A percentile compares a stretch with the other conserved stretches of the same genome.
phyloP scores from a whole-genome alignment of 2,329 filamentous ascomycete species.

The Phialophora verrucosa region DNA sequence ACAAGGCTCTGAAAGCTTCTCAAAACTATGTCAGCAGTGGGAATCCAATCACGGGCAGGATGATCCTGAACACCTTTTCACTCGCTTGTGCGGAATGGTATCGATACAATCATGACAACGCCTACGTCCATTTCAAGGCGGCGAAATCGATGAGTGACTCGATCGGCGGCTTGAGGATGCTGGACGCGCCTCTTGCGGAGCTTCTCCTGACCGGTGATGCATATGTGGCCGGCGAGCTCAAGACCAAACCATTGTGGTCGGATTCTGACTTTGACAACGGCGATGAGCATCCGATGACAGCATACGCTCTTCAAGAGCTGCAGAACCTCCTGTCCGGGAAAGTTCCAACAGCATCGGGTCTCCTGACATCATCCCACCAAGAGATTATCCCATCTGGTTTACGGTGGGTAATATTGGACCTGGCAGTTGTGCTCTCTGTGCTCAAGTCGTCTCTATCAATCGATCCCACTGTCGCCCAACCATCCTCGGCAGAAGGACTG shows the following conservation, averaged over 20 bases:
- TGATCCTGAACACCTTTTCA: constrained; percentile 32
- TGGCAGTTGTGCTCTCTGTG: constrained; percentile 20
- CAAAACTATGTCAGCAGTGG: constrained; percentile 23
- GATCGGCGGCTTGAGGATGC: constrained; percentile 25
- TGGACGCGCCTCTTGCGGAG: constrained; percentile 29
- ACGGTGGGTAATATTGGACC: constrained; percentile 28
- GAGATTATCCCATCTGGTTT: constrained; percentile 23
- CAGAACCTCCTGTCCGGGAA: constrained; percentile 22
- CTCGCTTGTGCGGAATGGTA: constrained; percentile 32
- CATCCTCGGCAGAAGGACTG: constrained; percentile 12
- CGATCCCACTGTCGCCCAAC: neutral
- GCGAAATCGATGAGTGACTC: constrained; percentile 28
- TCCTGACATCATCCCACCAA: constrained; percentile 22
- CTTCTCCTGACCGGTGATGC: constrained; percentile 32
- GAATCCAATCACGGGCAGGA: constrained; percentile 22
- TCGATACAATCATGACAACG: constrained; percentile 28
- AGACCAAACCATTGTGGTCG: constrained; percentile 21
- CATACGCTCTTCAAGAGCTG: constrained; percentile 25
- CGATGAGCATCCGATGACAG: constrained; percentile 27
- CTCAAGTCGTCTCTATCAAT: constrained; percentile 15
- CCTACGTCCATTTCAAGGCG: constrained; percentile 29
- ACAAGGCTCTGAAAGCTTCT: constrained; percentile 28
- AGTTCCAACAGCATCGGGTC: constrained; percentile 17
- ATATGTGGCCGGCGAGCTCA: constrained; percentile 28
- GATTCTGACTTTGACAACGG: constrained; percentile 29